phyloP scores from a whole-genome alignment of 164 flowering plant genomes.

The Paratinospora sagittata region DNA sequence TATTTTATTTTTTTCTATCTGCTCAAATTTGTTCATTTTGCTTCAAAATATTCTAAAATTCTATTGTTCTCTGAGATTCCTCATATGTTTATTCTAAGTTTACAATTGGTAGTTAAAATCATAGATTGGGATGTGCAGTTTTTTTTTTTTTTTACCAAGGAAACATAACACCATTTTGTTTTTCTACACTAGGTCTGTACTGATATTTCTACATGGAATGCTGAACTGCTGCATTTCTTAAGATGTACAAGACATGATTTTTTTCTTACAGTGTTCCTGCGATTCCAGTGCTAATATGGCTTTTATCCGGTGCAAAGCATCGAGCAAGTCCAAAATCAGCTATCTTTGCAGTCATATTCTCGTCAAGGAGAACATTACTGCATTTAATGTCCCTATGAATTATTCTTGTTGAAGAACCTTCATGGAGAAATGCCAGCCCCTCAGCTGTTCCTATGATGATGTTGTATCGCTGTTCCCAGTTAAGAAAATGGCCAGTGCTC shows the following conservation, averaged over 20 bases:
- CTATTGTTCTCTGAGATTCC: too few relatives aligned
- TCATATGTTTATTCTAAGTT: too few relatives aligned
- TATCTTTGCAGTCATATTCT: constrained; percentile 48
- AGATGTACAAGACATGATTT: background rate
- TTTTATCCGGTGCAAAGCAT: constrained; percentile 44
- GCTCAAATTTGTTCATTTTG: too few relatives aligned
- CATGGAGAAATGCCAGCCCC: constrained; percentile 70
- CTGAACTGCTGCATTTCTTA: background rate
- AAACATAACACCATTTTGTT: background rate
- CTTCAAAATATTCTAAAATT: too few relatives aligned
- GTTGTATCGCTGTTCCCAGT: constrained; percentile 51
- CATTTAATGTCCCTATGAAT: constrained; percentile 76
- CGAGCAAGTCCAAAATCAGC: constrained; percentile 78
- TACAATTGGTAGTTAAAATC: background rate
- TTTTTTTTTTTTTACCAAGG: too few relatives aligned
- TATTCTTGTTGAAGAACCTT: constrained; percentile 45
- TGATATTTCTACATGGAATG: background rate
- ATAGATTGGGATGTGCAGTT: background rate
- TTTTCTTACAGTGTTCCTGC: constrained; percentile 77
- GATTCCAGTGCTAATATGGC: constrained; percentile 72
- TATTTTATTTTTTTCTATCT: too few relatives aligned
- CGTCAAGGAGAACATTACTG: constrained; percentile 74
- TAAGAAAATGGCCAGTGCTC: constrained; percentile 29
- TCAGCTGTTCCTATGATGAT: constrained; percentile 67
- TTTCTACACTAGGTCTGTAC: background rate